A percentile compares a stretch with the other conserved stretches of the same genome.
These are phyloP conservation scores for Aspergillus baeticus DNA, from an alignment of 495 filamentous ascomycete species.

Conservation along the genomic window DNA sequence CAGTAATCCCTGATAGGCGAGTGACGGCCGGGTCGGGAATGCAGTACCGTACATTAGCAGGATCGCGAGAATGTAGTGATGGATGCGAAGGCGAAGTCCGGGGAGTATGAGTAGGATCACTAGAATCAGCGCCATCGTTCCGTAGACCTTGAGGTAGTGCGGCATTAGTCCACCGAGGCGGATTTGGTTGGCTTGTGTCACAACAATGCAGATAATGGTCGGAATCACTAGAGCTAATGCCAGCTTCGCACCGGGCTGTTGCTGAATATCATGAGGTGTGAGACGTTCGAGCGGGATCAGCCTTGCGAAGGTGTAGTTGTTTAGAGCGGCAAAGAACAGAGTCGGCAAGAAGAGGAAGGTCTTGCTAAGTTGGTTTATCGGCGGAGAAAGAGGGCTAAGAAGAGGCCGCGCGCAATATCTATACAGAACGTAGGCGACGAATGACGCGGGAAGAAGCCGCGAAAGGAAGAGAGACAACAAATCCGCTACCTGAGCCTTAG, in stretches of 20 bases:
- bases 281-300: conserved; percentile 80
- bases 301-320: conserved; percentile 77
- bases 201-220: conserved; percentile 54
- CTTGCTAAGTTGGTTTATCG: conserved; percentile 63
- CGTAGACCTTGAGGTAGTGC: conserved; percentile 71
- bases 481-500: conserved; percentile 48
- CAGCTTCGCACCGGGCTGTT: conserved; percentile 73
- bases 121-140: conserved; percentile 55
- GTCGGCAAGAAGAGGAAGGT: conserved; percentile 71
- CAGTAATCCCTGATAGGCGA: conserved; percentile 85
- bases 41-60: conserved; percentile 82
- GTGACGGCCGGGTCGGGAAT: conserved; percentile 73
- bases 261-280: conserved; percentile 69
- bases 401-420: conserved; percentile 59
- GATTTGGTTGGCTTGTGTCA: conserved; percentile 73
- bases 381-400: conserved; percentile 56
- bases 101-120: conserved; percentile 70
- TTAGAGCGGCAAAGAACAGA: conserved; percentile 76
- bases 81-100: conserved; percentile 82
- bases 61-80: conserved; percentile 90
- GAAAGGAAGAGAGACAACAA: conserved; percentile 70
- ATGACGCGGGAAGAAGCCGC: conserved; percentile 74
- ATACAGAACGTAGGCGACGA: conserved; percentile 73
- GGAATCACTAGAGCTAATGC: conserved; percentile 69
- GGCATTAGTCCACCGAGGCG: conserved; percentile 70